Evolutionary conservation across 805 yeast species (phyloP).

Genomic region (Barnettozyma wickerhamii): DNA sequence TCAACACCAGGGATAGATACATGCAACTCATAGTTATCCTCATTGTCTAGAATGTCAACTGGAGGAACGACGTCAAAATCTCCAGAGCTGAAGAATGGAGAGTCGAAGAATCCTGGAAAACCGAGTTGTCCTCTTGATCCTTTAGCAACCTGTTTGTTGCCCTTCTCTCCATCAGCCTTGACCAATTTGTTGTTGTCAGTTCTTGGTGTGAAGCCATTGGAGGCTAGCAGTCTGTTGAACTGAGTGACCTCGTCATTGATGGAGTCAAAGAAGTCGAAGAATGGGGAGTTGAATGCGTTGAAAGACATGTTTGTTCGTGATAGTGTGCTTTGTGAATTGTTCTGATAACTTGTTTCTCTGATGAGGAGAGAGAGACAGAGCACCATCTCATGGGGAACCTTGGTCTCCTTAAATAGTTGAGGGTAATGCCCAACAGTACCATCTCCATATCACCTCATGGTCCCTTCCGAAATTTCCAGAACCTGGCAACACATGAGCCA

Average conservation of each 20-base stretch:
- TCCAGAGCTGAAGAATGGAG: slow-evolving; percentile 24
- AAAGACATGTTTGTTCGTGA: slow-evolving; percentile 24
- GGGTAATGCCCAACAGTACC: too few species aligned
- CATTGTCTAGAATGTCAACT: slow-evolving; percentile 42
- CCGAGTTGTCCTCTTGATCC: slow-evolving; percentile 2
- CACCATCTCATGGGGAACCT: too few species aligned
- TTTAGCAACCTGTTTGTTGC: slow-evolving; percentile 8
- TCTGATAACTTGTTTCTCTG: neutral
- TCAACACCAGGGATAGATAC: slow-evolving; percentile 46
- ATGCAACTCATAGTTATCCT: slow-evolving; percentile 35
- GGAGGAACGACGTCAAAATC: slow-evolving; percentile 34
- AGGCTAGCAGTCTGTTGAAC: slow-evolving; percentile 31
- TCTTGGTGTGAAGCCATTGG: slow-evolving; percentile 21
- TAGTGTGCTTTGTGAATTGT: neutral
- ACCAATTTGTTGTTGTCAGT: neutral
- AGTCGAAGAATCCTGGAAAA: slow-evolving; percentile 25
- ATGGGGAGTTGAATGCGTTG: slow-evolving; percentile 32
- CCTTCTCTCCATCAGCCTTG: slow-evolving; percentile 1
- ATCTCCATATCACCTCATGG: too few species aligned
- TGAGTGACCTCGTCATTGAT: slow-evolving; percentile 38
- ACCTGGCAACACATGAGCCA: neutral
- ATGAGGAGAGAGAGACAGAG: neutral
- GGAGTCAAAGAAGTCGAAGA: slow-evolving; percentile 39
- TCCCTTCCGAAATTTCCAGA: neutral
- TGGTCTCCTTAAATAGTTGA: too few species aligned